Base-by-base conservation (phyloP, 192 early-diverging fungal genomes). In the Gigaspora rosea region DNA sequence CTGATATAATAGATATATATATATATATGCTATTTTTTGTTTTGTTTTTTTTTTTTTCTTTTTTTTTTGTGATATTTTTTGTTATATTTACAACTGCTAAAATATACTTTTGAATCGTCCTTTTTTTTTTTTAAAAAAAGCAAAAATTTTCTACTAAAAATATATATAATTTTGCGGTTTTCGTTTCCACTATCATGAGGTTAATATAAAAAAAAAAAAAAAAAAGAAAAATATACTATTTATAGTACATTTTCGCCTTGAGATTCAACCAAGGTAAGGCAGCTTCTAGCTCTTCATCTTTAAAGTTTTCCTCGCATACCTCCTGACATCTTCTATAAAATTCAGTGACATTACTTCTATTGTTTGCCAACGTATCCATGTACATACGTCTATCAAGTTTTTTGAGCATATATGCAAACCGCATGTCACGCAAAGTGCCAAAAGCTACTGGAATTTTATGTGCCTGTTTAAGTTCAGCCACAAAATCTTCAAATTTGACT, bases 241-340 rank as follows among this genome's bases (percentile, higher is more conserved):
- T 76, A 76, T 76, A 76, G 54, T 76, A 76, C 75, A 76, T 36
- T 76, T 76, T 76, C 13, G 54, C 56, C 67, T 76, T 76, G 20
- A 76, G 52, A 3, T 76, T 64, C 61, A 76, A 67, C 75, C 75
- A 76, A 35, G 75, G 75, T 57, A 76, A 76, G 20, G 75, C 75
- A n/a, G 50, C 50, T 32, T 76, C 75, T 59, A 76, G 50, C 16
- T 27, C 49, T 20, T 76, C 75, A 22, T 76, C 75, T 27, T 66
- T 52, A 56, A 76, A 76, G 16, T 64, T 76, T n/a, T 76, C 75
- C 13, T 76, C 75, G 18, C 75, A 76, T 33, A 67, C 64, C n/a
- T 76, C 75, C 54, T 76, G 75, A 68, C 75, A 76, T 27, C 47
- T 67, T 47, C 75, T 46, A 65, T 76, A 76, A 41, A 76, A 76